Conservation (phyloP, 495 filamentous ascomycete genomes). For the Trichoderma virens region DNA sequence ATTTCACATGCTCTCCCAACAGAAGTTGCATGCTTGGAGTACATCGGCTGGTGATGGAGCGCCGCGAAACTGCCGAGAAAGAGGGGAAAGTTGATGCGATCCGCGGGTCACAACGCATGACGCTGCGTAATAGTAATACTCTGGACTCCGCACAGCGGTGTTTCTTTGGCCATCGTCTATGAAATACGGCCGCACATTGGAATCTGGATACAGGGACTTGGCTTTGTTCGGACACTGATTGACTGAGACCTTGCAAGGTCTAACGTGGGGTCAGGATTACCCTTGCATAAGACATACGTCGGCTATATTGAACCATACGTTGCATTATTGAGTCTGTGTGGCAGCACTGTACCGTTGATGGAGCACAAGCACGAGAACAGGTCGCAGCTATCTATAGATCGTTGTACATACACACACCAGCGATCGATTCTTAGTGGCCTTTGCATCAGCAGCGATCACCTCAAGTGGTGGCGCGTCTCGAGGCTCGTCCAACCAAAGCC, state of each 20-base stretch:
- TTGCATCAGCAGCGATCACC: neutral
- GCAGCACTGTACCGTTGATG: neutral
- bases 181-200: no score
- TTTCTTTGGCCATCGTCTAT: neutral
- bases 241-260: neutral
- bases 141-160: neutral
- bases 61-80: neutral
- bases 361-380: neutral
- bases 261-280: neutral
- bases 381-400: neutral
- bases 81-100: neutral
- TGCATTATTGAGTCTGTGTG: neutral
- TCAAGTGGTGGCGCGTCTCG: neutral
- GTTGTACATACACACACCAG: neutral
- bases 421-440: neutral
- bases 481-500: neutral
- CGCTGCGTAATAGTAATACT: neutral
- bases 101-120: neutral
- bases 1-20: neutral
- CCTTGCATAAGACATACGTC: neutral
- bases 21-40: neutral
- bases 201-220: no score
- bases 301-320: neutral
- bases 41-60: neutral
- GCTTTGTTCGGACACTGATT: neutral